Evolutionary conservation across 2,329 filamentous ascomycete species (phyloP), one percentile per base, ranked within the genome.

Genomic region (Trichoderma polysporum): DNA sequence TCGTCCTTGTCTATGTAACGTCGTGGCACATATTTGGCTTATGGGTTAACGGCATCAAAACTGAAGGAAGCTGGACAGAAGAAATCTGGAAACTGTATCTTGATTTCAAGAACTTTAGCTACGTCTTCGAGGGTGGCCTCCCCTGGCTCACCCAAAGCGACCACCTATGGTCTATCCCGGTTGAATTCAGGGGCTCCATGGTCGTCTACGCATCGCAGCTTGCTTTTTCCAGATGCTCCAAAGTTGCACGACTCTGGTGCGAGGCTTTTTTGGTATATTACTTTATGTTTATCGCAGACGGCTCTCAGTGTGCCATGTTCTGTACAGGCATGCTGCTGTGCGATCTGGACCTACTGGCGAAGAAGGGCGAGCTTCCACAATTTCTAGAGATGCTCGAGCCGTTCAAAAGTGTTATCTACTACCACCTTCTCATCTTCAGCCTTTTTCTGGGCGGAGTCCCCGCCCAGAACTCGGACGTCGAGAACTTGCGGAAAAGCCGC

Each of bases 31-130:
- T 84, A 0, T 81, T 87, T 41, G 82, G 81, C 6, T 77, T 85
- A 65, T 82, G 79, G 75, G 77, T 78, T 7, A 67, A 79, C 7
- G 77, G 79, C 13, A 76, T 76, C 25, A 75, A 78, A 15, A 74
- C 77, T 12, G 75, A 83, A 68, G 69, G 69, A 4, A 84, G 70
- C 35, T 82, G 83, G 71, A 68, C 73, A 8, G 82, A 81, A 12
- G 86, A 88, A 71, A 68, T 87, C 1, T 85, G 82, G 78, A 70
- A 74, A 6, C 80, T 82, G 71, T 84, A 84, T 69, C 68, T 74
- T 68, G 86, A 91, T 73, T 80, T 86, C 73, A 91, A 91, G 74
- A 90, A 90, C 75, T 91, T 89, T 78, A 91, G 84, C 76, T 91
- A 89, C 73, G 74, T 90, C 45, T 91, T 87, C 77, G 81, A 80